phyloP scores from a whole-genome alignment of 805 yeast genomes.

The Kregervanrija delftensis region DNA sequence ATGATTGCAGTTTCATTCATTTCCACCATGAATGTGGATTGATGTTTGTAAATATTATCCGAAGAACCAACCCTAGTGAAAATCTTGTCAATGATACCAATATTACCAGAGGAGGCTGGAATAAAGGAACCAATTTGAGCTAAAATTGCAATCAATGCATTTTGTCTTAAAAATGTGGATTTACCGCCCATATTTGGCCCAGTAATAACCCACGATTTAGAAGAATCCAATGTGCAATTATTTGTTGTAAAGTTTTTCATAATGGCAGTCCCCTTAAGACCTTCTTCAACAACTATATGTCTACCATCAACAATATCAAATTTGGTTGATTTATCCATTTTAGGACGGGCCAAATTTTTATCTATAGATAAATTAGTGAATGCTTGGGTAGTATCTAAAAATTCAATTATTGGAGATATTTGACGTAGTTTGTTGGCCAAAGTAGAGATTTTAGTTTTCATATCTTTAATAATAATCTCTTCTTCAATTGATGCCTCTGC shows the following conservation, averaged over 20 bases:
- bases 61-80: slow-evolving; percentile 81
- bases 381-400: slow-evolving; percentile 64
- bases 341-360: slow-evolving; percentile 59
- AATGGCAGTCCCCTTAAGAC: slow-evolving; percentile 36
- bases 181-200: slow-evolving; percentile 93
- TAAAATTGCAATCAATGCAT: slow-evolving; percentile 60
- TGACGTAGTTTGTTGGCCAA: slow-evolving; percentile 40
- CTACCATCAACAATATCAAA: slow-evolving; percentile 60
- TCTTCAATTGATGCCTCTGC: slow-evolving; percentile 51
- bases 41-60: slow-evolving; percentile 70
- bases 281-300: slow-evolving; percentile 82
- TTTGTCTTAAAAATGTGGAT: slow-evolving; percentile 67
- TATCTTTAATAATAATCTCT: slow-evolving; percentile 37
- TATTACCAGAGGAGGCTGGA: slow-evolving; percentile 55
- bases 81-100: slow-evolving; percentile 72
- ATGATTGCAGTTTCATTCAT: slow-evolving; percentile 80
- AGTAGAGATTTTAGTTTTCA: slow-evolving; percentile 41
- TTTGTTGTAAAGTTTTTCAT: slow-evolving; percentile 41
- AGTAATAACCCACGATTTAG: slow-evolving; percentile 54
- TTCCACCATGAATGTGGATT: slow-evolving; percentile 90
- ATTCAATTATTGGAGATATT: slow-evolving; percentile 45
- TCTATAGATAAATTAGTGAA: slow-evolving; percentile 71
- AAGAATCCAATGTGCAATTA: slow-evolving; percentile 29
- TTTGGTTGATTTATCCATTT: slow-evolving; percentile 39
- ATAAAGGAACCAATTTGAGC: slow-evolving; percentile 72